Base-by-base conservation (phyloP, 352 stramenopile species). In the Plasmopara muralis region DNA sequence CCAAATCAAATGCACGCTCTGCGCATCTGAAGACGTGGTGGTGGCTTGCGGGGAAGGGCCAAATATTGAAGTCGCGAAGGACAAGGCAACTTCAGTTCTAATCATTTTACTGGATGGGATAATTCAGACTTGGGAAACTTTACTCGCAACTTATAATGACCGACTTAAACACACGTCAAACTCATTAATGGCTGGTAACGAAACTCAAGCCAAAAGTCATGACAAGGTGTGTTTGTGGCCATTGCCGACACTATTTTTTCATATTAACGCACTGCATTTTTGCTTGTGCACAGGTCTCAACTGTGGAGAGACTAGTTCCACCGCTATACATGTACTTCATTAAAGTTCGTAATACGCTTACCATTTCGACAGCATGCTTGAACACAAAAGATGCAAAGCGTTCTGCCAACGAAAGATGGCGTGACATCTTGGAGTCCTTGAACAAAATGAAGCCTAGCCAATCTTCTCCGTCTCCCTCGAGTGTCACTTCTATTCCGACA, bases 321-420 rank as follows among this genome's bases (percentile, higher is more conserved):
- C 60, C 64, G 10, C 31, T 69, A 38, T 65, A 60, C n/a, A 74
- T 83, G 58, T 89, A 80, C 42, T 72, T 66, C 35, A 81, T 92
- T 46, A 61, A 46, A 10, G 63, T 92, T 4, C 54, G 67, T 7
- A 43, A 46, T 0, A 70, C 68, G 0, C 29, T 83, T n/a, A 72
- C 62, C 0, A 70, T 90, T 38, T 80, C 73, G 7, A 73, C 76
- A 9, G 62, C 77, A 5, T 88, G 77, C 25, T 25, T 85, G 43
- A 89, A 80, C 33, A 58, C 64, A 39, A 92, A 86, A 56, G 77
- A 86, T 59, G 78, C 82, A 0, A 89, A 89, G 51, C 69, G 82
- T 10, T 78, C 79, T 16, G 77, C 82, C 9, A 83, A 71, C 25
- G 82, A 92, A 57, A 65, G 69, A 30, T 90, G 85, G 55, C 77